Conservation (phyloP, 495 filamentous ascomycete species). For the Penicillium taxi region DNA sequence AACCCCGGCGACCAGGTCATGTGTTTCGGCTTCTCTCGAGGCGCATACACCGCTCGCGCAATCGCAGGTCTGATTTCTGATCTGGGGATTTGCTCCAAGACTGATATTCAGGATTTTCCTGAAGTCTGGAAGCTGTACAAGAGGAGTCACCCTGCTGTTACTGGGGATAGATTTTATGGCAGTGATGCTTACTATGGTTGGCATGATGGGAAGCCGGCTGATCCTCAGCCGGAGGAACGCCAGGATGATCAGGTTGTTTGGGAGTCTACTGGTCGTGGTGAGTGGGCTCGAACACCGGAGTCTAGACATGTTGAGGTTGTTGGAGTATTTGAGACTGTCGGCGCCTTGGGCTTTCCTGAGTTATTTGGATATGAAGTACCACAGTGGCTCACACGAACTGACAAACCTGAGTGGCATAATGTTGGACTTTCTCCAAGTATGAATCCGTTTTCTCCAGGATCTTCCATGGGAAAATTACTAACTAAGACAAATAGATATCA, state of each 20-base stretch:
- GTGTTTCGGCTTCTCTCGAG: constrained; percentile 54
- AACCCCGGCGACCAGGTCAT: constrained; percentile 48
- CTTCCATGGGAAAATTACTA: no score
- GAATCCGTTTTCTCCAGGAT: neutral
- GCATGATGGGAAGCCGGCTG: constrained; percentile 16
- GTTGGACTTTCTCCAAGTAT: constrained; percentile 8
- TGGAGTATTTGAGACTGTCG: constrained; percentile 55
- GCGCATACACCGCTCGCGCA: constrained; percentile 50
- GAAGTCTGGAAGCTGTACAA: constrained; percentile 44
- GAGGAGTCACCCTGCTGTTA: constrained; percentile 24
- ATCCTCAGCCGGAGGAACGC: constrained; percentile 17
- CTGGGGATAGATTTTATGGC: constrained; percentile 15
- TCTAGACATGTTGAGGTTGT: constrained; percentile 38
- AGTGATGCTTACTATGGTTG: constrained; percentile 14
- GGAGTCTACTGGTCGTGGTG: constrained; percentile 2
- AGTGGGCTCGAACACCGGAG: constrained; percentile 13
- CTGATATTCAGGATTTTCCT: constrained; percentile 36
- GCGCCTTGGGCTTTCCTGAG: constrained; percentile 16
- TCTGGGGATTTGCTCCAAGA: constrained; percentile 39
- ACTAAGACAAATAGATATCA: constrained; percentile 31
- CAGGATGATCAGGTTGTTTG: constrained; percentile 10
- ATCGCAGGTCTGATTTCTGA: constrained; percentile 47
- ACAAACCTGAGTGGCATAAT: constrained; percentile 5
- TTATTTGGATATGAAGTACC: constrained; percentile 8
- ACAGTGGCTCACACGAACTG: constrained; percentile 1